Conservation (phyloP, 2,329 filamentous ascomycete genomes). For the Aspergillus puulaauensis region DNA sequence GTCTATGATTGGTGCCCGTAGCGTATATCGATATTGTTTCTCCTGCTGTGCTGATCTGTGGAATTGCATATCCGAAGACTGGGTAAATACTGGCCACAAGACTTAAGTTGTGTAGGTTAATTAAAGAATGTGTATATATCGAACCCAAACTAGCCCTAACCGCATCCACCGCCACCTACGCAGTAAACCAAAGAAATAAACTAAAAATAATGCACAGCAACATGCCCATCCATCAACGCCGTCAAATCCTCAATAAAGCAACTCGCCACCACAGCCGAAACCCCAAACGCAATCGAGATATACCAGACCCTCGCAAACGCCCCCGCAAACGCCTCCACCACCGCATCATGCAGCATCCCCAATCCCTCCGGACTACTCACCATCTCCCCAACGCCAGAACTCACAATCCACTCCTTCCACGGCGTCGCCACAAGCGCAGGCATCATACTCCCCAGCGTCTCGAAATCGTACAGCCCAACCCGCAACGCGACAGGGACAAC, state of each 20-base stretch:
- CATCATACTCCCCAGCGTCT: background rate
- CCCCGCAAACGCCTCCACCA: background rate
- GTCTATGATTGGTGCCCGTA: too few species aligned
- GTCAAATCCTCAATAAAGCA: slow-evolving; percentile 3
- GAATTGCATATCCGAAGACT: too few species aligned
- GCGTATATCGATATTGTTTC: too few species aligned
- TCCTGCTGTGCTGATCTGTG: too few species aligned
- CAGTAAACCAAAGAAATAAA: background rate
- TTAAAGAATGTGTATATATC: too few species aligned
- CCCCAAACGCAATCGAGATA: slow-evolving; percentile 7
- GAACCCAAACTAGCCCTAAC: too few species aligned
- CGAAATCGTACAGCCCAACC: background rate
- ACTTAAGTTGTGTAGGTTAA: too few species aligned
- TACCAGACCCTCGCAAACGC: slow-evolving; percentile 3
- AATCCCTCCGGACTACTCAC: background rate
- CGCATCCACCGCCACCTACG: too few species aligned
- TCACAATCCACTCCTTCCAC: background rate
- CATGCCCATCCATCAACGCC: slow-evolving; percentile 4
- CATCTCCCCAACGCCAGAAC: background rate
- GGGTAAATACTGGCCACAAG: too few species aligned
- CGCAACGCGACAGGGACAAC: background rate
- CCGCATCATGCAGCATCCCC: background rate
- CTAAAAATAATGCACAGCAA: slow-evolving; percentile 4
- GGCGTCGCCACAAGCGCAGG: background rate
- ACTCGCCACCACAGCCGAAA: background rate